phyloP scores from a whole-genome alignment of 768 basidiomycete species.

The Multifurca ochricompacta region DNA sequence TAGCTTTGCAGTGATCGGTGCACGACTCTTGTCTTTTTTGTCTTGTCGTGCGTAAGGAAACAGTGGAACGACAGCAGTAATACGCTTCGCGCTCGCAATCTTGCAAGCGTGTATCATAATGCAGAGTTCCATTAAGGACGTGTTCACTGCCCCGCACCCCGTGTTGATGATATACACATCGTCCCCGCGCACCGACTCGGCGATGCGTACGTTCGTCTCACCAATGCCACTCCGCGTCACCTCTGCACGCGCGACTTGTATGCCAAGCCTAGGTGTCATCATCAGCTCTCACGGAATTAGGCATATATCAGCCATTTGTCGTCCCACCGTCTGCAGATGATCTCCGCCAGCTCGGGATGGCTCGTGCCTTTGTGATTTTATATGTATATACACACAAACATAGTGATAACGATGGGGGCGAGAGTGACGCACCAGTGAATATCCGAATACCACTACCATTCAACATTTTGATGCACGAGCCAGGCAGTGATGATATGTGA shows the following conservation, averaged over 20 bases:
- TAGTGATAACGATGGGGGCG: too few species aligned
- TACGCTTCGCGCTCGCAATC: conserved; percentile 96
- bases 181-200: conserved; percentile 93
- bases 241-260: conserved; percentile 81
- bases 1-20: conserved; percentile 95
- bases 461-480: conserved; percentile 33
- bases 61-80: conserved; percentile 96
- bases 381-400: background rate
- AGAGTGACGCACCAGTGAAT: conserved; percentile 41
- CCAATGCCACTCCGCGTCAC: conserved; percentile 85
- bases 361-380: conserved; percentile 62
- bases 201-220: conserved; percentile 86
- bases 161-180: conserved; percentile 99
- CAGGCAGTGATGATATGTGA: conserved; percentile 25
- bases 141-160: conserved; percentile 80
- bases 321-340: conserved; percentile 80
- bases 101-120: conserved; percentile 99
- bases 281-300: background rate
- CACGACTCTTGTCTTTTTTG: conserved; percentile 98
- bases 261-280: conserved; percentile 59
- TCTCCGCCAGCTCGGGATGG: conserved; percentile 91
- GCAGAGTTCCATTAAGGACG: conserved; percentile 93
- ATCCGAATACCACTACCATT: conserved; percentile 52
- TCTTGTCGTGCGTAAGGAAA: conserved; percentile 98
- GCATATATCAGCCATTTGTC: conserved; percentile 16